A percentile compares a stretch with the other conserved stretches of the same genome.
phyloP scores from a whole-genome alignment of 2,329 filamentous ascomycete genomes.

The Paecilomyces niveus region DNA sequence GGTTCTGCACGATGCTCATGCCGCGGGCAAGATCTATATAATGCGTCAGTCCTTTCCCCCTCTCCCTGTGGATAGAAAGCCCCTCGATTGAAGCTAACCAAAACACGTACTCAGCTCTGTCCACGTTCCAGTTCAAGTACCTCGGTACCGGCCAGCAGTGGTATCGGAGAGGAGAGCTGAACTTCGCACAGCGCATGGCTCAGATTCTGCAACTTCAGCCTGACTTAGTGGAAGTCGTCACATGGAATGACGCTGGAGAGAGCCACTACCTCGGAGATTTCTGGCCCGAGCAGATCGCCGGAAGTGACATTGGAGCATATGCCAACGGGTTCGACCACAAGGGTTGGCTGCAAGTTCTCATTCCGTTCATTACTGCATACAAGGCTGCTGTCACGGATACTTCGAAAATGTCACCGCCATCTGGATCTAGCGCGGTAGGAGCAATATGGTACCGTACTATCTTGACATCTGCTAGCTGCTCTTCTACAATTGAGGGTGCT shows the following conservation, averaged over 20 bases:
- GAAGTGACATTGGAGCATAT: conserved; percentile 17
- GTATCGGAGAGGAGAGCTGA: conserved; percentile 32
- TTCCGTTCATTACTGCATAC: conserved; percentile 30
- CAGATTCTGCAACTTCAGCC: conserved; percentile 26
- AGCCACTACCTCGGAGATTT: conserved; percentile 35
- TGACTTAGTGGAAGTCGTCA: conserved; percentile 33
- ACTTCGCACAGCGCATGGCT: conserved; percentile 24
- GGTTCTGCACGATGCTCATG: conserved; percentile 20
- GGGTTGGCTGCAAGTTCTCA: conserved; percentile 27
- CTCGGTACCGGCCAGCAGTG: conserved; percentile 20
- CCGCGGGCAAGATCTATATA: conserved; percentile 29
- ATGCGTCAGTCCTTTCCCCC: conserved; percentile 20
- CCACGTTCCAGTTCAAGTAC: conserved; percentile 34
- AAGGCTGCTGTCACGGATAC: conserved; percentile 22
- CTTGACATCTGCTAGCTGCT: conserved; percentile 3
- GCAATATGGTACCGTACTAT: conserved; percentile 20
- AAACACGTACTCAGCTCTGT: conserved; percentile 12
- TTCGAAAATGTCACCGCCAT: conserved; percentile 11
- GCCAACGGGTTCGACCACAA: conserved; percentile 26
- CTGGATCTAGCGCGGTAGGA: conserved; percentile 12
- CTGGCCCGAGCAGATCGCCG: conserved; percentile 25
- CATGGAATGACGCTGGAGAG: conserved; percentile 37
- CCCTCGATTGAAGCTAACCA: neutral
- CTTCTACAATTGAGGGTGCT: neutral
- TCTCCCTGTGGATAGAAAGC: neutral